A percentile compares a stretch with the other conserved stretches of the same genome.
Evolutionary conservation across 2,329 filamentous ascomycete genomes (phyloP).

Genomic region (Trichoderma sp.): DNA sequence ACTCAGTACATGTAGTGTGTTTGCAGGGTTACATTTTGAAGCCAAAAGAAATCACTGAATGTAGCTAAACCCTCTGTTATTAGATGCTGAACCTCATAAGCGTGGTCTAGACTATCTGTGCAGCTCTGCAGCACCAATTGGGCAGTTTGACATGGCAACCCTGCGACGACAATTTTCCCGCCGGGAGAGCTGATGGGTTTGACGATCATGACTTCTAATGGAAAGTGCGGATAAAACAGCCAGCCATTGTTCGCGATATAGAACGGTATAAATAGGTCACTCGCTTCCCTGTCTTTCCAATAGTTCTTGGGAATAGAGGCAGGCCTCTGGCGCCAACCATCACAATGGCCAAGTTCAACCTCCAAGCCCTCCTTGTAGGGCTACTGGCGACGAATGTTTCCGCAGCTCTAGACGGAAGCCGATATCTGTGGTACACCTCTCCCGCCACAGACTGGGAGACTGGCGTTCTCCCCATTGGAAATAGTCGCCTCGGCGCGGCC

Average conservation of each 20-base stretch:
- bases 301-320: not conserved
- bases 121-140: not conserved
- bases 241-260: not conserved
- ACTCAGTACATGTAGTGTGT: not conserved
- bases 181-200: not conserved
- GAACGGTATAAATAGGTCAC: conserved; percentile 4
- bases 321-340: not conserved
- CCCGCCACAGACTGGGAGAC: conserved; percentile 31
- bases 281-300: not conserved
- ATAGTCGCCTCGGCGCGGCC: conserved; percentile 46
- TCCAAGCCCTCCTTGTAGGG: conserved; percentile 10
- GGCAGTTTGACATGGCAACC: conserved; percentile 4
- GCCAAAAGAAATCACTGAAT: conserved; percentile 1
- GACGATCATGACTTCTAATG: conserved; percentile 15
- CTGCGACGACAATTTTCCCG: conserved; percentile 9
- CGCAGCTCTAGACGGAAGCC: conserved; percentile 25
- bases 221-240: not conserved
- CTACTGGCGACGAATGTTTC: conserved; percentile 2
- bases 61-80: not conserved
- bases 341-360: conserved; percentile 23
- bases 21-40: conserved; percentile 4
- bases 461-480: conserved; percentile 49
- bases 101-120: not conserved
- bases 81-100: not conserved
- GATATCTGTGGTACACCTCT: conserved; percentile 31